phyloP scores from a whole-genome alignment of 768 basidiomycete genomes.

The Panaeolus papilionaceus region DNA sequence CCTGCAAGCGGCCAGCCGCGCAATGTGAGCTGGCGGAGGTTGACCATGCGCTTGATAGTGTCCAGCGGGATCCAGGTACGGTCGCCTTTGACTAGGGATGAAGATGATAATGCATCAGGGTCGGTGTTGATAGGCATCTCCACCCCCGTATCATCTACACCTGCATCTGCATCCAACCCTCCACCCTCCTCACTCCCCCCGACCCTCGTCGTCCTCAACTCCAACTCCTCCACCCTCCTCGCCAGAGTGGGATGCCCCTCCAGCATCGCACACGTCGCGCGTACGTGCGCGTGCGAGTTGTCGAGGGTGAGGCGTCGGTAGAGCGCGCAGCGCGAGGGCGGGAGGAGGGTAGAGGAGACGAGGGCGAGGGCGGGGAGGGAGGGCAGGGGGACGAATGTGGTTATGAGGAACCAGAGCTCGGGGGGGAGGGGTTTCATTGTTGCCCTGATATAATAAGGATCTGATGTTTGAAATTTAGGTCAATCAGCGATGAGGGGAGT shows the following conservation, averaged over 20 bases:
- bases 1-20: not conserved
- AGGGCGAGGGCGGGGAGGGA: conserved; percentile 8
- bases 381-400: not conserved
- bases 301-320: not conserved
- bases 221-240: not conserved
- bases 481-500: too few species aligned
- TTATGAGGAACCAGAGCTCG: conserved; percentile 13
- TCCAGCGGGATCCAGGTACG: not conserved
- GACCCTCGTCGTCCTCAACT: not conserved
- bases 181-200: not conserved
- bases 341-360: conserved; percentile 7
- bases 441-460: not conserved
- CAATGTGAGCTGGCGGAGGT: not conserved
- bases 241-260: not conserved
- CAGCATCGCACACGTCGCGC: not conserved
- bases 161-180: not conserved
- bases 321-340: not conserved
- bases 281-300: not conserved
- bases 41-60: not conserved
- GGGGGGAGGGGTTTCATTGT: conserved; percentile 8
- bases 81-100: not conserved
- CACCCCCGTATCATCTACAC: too few species aligned
- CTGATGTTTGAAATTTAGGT: too few species aligned
- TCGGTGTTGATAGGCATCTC: too few species aligned
- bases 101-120: too few species aligned